Evolutionary conservation across 495 filamentous ascomycete species (phyloP).

Genomic region (Trichoderma erinaceum): DNA sequence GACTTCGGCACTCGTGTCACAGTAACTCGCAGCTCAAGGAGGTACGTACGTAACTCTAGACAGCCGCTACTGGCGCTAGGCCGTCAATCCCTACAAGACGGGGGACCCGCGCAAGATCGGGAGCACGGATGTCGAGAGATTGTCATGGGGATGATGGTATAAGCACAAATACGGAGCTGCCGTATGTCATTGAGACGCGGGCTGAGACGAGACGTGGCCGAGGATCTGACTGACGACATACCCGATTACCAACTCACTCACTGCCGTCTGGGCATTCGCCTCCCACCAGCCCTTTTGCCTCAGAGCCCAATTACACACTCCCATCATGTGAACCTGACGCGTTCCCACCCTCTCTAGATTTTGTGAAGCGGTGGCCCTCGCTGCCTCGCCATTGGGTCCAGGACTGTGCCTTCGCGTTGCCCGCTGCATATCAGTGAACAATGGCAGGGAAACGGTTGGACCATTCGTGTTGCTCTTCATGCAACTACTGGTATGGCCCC

Average conservation of each 20-base stretch:
- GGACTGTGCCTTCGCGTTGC: constrained; percentile 3
- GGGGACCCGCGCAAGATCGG: constrained; percentile 12
- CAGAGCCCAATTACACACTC: background rate
- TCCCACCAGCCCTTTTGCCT: background rate
- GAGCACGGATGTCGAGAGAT: constrained; percentile 10
- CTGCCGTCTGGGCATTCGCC: no score
- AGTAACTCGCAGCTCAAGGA: background rate
- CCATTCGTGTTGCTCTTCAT: constrained; percentile 1
- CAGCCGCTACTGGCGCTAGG: background rate
- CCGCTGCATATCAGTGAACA: background rate
- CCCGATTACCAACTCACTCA: background rate
- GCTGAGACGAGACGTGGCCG: background rate
- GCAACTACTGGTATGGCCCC: constrained; percentile 6
- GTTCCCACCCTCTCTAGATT: background rate
- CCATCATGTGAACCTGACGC: constrained; percentile 9
- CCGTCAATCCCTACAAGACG: background rate
- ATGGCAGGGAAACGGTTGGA: background rate
- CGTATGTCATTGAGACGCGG: background rate
- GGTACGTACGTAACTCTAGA: background rate
- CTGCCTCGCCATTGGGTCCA: background rate
- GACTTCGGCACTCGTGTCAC: background rate
- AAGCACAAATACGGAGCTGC: background rate
- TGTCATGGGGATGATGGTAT: background rate
- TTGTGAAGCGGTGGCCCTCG: background rate
- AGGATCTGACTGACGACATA: constrained; percentile 9